phyloP scores from a whole-genome alignment of 2,329 filamentous ascomycete species.

The Hymenoscyphus fructigenus region DNA sequence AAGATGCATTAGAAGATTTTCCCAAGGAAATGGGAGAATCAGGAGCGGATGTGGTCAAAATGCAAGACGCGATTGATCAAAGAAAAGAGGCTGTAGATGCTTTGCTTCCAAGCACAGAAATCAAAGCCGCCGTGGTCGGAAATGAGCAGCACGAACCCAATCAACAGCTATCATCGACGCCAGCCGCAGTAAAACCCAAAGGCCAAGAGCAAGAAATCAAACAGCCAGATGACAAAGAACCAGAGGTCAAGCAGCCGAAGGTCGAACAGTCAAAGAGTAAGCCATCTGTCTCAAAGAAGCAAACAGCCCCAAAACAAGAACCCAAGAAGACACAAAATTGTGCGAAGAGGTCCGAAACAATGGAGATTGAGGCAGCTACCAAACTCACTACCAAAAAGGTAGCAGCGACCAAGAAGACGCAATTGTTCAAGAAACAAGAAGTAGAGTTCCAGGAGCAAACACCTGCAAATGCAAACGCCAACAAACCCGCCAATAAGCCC shows the following conservation, averaged over 20 bases:
- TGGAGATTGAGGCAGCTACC: neutral
- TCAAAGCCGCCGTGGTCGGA: neutral
- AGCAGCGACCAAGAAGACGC: too few species aligned
- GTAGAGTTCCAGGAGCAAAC: neutral
- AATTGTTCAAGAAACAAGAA: too few species aligned
- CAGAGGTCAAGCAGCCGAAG: neutral
- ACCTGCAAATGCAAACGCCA: neutral
- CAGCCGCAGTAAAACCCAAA: neutral
- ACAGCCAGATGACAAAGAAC: neutral
- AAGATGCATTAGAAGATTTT: neutral
- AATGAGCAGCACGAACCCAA: neutral
- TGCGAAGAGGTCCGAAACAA: neutral
- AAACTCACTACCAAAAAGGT: too few species aligned
- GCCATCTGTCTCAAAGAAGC: neutral
- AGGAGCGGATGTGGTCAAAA: neutral
- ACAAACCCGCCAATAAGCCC: neutral
- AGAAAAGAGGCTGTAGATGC: neutral
- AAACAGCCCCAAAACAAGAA: neutral
- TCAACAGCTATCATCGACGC: neutral
- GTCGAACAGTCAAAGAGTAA: neutral
- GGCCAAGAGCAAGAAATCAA: neutral
- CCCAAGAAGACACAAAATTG: neutral
- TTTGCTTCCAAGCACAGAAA: neutral
- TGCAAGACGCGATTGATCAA: neutral
- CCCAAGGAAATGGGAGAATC: neutral